A percentile compares a stretch with the other conserved stretches of the same genome.
Conservation (phyloP, 179 eudicot genomes). For the Beta corolliflora region DNA sequence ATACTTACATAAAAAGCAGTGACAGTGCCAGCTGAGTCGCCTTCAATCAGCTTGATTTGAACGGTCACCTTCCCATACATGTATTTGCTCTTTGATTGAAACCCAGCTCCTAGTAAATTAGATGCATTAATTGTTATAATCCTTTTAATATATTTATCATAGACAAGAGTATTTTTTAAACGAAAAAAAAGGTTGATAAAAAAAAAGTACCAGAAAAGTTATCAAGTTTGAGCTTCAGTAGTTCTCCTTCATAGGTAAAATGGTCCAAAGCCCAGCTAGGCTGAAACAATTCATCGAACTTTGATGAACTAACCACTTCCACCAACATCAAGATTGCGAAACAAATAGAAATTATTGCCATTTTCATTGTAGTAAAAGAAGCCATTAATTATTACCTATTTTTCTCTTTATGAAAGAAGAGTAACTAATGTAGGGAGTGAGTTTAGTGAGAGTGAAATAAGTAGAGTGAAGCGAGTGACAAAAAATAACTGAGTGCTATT, state of each 20-base stretch:
- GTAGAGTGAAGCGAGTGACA: neutral
- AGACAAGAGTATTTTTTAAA: neutral
- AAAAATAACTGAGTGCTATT: neutral
- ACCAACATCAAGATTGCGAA: conserved; percentile 21
- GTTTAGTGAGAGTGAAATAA: too few species aligned
- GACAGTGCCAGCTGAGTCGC: conserved; percentile 90
- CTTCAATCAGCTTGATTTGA: conserved; percentile 73
- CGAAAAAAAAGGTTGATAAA: too few species aligned
- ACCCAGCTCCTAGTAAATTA: conserved; percentile 68
- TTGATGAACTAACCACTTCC: conserved; percentile 41
- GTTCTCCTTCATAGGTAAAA: conserved; percentile 49
- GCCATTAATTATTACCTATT: neutral
- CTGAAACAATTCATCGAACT: conserved; percentile 50
- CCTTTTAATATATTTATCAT: neutral
- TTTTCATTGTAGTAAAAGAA: neutral
- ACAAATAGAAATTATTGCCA: conserved; percentile 3
- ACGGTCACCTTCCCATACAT: conserved; percentile 66
- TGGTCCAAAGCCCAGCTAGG: conserved; percentile 63
- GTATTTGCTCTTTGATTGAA: conserved; percentile 74
- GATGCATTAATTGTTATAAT: too few species aligned
- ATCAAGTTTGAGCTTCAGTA: conserved; percentile 53
- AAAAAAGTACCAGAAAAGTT: conserved; percentile 46
- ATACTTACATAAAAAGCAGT: conserved; percentile 78
- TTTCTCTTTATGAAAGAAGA: neutral
- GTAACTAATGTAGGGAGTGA: neutral